Conservation (phyloP, 2,329 filamentous ascomycete genomes). For the Clonostachys solani region DNA sequence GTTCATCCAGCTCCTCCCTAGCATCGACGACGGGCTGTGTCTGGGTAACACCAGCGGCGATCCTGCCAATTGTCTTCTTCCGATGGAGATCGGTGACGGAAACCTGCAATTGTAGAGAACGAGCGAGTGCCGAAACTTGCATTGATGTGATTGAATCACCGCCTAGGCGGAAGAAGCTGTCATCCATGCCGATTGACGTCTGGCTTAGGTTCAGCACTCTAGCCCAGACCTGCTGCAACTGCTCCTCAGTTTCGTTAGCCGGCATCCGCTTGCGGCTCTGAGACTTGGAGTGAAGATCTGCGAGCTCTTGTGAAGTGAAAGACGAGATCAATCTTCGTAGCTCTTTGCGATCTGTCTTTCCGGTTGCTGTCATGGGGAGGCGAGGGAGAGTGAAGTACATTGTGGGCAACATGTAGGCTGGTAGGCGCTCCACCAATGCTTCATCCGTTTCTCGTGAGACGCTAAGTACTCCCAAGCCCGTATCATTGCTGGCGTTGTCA, state of each 20-base stretch:
- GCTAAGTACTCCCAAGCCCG: not conserved
- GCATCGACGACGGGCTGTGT: too few relatives aligned
- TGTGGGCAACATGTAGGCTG: conserved; percentile 9
- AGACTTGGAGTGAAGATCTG: not conserved
- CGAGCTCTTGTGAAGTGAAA: not conserved
- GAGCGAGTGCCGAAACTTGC: conserved; percentile 25
- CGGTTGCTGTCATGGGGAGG: conserved; percentile 5
- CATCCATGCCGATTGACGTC: conserved; percentile 15
- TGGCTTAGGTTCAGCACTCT: conserved; percentile 19
- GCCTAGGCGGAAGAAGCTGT: conserved; percentile 32
- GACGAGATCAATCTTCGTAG: not conserved
- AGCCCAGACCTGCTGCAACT: conserved; percentile 12
- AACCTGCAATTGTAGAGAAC: conserved; percentile 1
- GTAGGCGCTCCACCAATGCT: not conserved
- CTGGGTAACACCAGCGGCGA: not conserved
- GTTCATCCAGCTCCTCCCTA: not conserved
- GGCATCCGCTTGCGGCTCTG: conserved; percentile 4
- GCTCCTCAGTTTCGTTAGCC: not conserved
- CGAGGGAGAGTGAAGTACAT: conserved; percentile 4
- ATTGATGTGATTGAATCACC: conserved; percentile 40
- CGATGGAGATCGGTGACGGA: conserved; percentile 2
- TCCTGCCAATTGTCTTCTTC: conserved; percentile 4
- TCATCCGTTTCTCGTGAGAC: not conserved
- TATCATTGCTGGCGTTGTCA: too few relatives aligned
- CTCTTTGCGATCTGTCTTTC: conserved; percentile 7